These are phyloP conservation scores for Xylaria arbuscula DNA, from an alignment of 2,329 filamentous ascomycete genomes.

Conservation along the genomic window DNA sequence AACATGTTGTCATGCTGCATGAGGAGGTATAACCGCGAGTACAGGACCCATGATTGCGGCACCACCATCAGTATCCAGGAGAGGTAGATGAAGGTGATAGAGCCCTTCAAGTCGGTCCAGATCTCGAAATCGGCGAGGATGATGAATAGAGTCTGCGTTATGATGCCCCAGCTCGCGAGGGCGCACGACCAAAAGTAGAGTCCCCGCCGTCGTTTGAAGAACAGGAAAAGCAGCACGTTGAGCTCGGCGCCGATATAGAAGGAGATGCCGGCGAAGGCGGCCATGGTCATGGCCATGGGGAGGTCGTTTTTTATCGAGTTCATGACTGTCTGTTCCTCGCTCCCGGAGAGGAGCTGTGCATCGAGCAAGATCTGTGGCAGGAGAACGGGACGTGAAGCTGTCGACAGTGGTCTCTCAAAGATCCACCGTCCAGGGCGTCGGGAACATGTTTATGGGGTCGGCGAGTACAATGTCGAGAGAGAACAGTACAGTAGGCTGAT, in stretches of 20 bases:
- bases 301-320: conserved; percentile 35
- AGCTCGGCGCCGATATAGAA: conserved; percentile 51
- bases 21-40: conserved; percentile 50
- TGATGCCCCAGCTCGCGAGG: conserved; percentile 47
- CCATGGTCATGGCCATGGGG: conserved; percentile 50
- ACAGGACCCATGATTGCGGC: conserved; percentile 49
- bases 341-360: conserved; percentile 22
- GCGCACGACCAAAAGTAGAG: conserved; percentile 51
- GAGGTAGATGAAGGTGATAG: conserved; percentile 49
- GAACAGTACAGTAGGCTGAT: not conserved
- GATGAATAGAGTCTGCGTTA: conserved; percentile 49
- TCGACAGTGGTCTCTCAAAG: conserved; percentile 18
- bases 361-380: conserved; percentile 18
- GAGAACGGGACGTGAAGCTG: not conserved
- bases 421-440: conserved; percentile 28
- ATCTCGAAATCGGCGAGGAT: conserved; percentile 49
- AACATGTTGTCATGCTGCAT: conserved; percentile 42
- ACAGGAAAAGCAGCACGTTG: conserved; percentile 47
- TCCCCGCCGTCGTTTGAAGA: conserved; percentile 50
- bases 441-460: conserved; percentile 34
- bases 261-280: conserved; percentile 53
- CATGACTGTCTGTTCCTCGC: conserved; percentile 25
- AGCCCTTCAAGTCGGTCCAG: conserved; percentile 42
- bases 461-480: not conserved
- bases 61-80: conserved; percentile 50